phyloP scores from a whole-genome alignment of 169 alveolate genomes.

The Plasmodium billcollinsi region DNA sequence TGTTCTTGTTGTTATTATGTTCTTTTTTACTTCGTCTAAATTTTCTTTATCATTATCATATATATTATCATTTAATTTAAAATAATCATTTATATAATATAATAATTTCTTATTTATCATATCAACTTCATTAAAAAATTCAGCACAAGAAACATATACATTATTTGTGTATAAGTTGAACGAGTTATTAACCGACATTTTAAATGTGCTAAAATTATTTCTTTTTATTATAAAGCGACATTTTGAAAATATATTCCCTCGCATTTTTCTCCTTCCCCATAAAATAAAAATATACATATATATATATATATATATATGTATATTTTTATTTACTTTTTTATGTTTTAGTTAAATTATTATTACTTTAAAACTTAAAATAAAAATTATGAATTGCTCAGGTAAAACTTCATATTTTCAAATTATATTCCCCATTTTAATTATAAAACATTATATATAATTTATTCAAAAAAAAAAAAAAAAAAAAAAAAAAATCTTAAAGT shows the following conservation, averaged over 20 bases:
- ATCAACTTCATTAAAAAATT: slow-evolving; percentile 36
- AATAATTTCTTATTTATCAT: slow-evolving; percentile 54
- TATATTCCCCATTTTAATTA: too few relatives aligned
- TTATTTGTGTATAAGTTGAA: slow-evolving; percentile 61
- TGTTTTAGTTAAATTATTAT: too few relatives aligned
- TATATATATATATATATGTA: not conserved
- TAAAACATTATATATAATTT: too few relatives aligned
- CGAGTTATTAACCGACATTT: slow-evolving; percentile 25
- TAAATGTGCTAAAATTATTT: slow-evolving; percentile 36
- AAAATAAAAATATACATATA: not conserved
- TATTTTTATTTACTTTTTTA: not conserved
- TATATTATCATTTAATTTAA: slow-evolving; percentile 7
- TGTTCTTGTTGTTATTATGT: not conserved
- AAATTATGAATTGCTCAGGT: too few relatives aligned
- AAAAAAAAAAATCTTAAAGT: too few relatives aligned
- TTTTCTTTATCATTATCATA: too few relatives aligned
- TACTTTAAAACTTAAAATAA: too few relatives aligned
- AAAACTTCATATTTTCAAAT: too few relatives aligned
- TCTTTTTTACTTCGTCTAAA: not conserved
- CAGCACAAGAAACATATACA: slow-evolving; percentile 10
- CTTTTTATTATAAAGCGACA: not conserved
- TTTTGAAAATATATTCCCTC: not conserved
- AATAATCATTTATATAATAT: slow-evolving; percentile 63
- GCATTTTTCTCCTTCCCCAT: not conserved
- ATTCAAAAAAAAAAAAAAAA: too few relatives aligned